Percentiles rank a stretch among this genome's conserved stretches.
phyloP scores from a whole-genome alignment of 2,329 filamentous ascomycete species.

The Aureobasidium musti region DNA sequence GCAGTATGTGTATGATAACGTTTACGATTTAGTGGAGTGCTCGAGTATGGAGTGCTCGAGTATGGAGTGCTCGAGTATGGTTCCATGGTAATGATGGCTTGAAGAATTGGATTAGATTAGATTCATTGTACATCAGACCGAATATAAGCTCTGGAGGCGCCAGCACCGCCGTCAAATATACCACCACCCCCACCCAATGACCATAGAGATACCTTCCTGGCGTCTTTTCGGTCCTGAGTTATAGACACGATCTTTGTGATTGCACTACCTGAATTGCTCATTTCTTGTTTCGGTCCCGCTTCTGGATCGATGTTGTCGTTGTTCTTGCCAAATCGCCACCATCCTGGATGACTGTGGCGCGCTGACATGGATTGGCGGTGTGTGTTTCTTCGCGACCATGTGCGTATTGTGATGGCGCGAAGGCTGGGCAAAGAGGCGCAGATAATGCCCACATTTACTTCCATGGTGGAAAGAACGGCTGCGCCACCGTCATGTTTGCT shows the following conservation, averaged over 20 bases:
- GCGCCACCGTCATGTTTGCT: conserved; percentile 36
- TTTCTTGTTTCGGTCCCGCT: not conserved
- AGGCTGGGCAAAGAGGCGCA: conserved; percentile 38
- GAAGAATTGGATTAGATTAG: not conserved
- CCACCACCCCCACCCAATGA: not conserved
- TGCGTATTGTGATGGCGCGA: conserved; percentile 36
- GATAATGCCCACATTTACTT: conserved; percentile 39
- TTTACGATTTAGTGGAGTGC: too few relatives aligned
- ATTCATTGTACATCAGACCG: not conserved
- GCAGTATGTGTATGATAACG: too few relatives aligned
- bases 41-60: too few relatives aligned
- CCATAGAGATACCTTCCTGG: not conserved
- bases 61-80: too few relatives aligned
- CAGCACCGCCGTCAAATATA: conserved; percentile 5
- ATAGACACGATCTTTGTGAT: conserved; percentile 6
- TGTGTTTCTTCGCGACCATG: conserved; percentile 28
- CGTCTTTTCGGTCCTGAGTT: not conserved
- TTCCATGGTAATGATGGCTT: not conserved
- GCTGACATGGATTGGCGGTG: not conserved
- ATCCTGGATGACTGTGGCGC: not conserved
- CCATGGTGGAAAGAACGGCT: conserved; percentile 36
- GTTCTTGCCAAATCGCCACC: conserved; percentile 4
- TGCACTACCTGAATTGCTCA: not conserved
- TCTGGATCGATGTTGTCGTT: conserved; percentile 2
- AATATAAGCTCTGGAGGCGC: not conserved